Percentiles rank a stretch among this genome's conserved stretches.
phyloP scores from a whole-genome alignment of 441 rosid genomes.

The Erysimum pusillum region DNA sequence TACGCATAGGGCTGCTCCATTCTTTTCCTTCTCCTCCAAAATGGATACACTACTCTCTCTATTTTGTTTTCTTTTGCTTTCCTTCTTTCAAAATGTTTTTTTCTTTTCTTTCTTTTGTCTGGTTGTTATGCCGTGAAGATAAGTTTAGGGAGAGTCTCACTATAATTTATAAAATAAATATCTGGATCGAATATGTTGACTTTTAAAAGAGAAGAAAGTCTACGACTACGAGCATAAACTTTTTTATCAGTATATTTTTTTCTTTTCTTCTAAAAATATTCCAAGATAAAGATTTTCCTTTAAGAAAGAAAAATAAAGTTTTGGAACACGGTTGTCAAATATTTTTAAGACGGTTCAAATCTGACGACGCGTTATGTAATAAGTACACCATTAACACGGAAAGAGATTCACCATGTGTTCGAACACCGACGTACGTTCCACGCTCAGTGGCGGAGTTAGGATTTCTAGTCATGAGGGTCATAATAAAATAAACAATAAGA shows the following conservation, averaged over 20 bases:
- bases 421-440: neutral
- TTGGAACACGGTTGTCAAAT: too few species aligned
- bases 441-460: too few species aligned
- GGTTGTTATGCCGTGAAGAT: conserved; percentile 33
- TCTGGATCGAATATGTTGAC: conserved; percentile 34
- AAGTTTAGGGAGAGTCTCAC: too few species aligned
- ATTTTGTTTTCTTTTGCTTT: neutral
- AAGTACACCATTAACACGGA: neutral
- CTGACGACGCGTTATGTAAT: neutral
- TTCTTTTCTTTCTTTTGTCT: neutral
- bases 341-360: conserved; percentile 12
- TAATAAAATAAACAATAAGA: too few species aligned
- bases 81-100: neutral
- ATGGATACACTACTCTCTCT: neutral
- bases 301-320: too few species aligned
- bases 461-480: too few species aligned
- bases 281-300: neutral
- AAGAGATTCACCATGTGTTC: neutral
- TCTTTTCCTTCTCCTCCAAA: conserved; percentile 12
- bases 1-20: conserved; percentile 44
- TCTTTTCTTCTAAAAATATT: neutral
- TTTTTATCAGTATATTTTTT: neutral
- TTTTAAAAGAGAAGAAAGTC: neutral
- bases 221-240: neutral
- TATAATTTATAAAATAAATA: neutral